Evolutionary conservation across 331 rosid species (phyloP).

Genomic region (Quercus lobata): DNA sequence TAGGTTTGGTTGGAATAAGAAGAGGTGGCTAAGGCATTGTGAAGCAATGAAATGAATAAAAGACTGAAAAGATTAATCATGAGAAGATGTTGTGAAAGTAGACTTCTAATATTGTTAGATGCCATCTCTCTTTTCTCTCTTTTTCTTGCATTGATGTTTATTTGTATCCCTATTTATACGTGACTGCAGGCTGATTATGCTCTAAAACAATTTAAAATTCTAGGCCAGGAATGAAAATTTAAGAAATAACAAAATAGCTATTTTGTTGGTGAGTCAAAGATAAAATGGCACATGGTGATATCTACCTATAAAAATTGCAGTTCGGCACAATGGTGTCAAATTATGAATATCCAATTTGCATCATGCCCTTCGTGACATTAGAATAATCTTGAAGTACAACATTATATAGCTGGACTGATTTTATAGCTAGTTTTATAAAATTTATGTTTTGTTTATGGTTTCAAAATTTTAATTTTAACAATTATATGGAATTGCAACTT

Average conservation of each 20-base stretch:
- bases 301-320: background rate
- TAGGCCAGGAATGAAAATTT: background rate
- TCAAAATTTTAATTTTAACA: no score
- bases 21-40: conserved; percentile 4
- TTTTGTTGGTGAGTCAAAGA: no score
- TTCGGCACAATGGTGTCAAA: background rate
- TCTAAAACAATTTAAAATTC: background rate
- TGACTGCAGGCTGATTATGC: background rate
- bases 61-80: conserved; percentile 8
- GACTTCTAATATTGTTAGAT: background rate
- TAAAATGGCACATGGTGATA: background rate
- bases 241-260: no score
- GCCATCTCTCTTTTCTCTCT: background rate
- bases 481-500: no score
- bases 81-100: conserved; percentile 8
- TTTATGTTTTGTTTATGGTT: background rate
- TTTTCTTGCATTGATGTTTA: background rate
- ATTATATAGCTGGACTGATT: no score
- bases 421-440: background rate
- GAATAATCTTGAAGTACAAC: background rate
- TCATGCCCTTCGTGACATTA: background rate
- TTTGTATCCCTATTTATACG: background rate
- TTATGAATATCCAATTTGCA: background rate
- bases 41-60: conserved; percentile 27
- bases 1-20: background rate